These are phyloP conservation scores for Globisporangium cylindrosporum DNA, from an alignment of 352 stramenopile species.

Conservation along the genomic window DNA sequence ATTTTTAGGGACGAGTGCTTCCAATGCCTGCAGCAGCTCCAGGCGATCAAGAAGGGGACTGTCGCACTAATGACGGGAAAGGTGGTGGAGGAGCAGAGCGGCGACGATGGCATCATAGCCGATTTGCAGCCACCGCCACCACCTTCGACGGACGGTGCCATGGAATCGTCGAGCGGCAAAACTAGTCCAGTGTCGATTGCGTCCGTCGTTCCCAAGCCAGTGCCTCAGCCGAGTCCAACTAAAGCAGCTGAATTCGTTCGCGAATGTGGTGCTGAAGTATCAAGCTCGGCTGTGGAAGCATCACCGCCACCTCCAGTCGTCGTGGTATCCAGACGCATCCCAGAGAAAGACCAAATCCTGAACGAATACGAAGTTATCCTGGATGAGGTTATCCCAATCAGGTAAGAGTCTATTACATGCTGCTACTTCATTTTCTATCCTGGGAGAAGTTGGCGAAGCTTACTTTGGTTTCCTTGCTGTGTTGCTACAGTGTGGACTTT, in stretches of 20 bases:
- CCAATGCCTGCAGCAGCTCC: constrained; percentile 72
- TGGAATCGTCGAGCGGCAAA: constrained; percentile 14
- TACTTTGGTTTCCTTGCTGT: background rate
- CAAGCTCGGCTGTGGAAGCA: constrained; percentile 5
- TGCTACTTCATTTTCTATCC: background rate
- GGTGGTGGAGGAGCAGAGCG: constrained; percentile 1
- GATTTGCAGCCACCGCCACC: background rate
- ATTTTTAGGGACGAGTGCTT: constrained; percentile 75
- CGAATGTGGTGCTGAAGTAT: background rate
- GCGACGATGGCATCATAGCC: background rate
- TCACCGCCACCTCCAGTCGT: constrained; percentile 9
- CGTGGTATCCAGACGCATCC: constrained; percentile 17
- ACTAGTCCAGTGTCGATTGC: constrained; percentile 20
- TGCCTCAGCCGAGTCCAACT: background rate
- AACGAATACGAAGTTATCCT: constrained; percentile 73
- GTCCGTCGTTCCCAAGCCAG: constrained; percentile 13
- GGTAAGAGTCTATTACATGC: constrained; percentile 30
- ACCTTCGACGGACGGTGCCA: background rate
- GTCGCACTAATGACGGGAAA: constrained; percentile 42
- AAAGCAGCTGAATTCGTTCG: background rate
- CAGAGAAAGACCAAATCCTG: constrained; percentile 46
- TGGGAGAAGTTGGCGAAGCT: background rate
- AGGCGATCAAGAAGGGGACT: constrained; percentile 74
- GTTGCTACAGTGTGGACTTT: constrained; percentile 49
- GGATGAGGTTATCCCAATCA: constrained; percentile 65